Evolutionary conservation across 352 stramenopile species (phyloP), one percentile per base, ranked within the genome.

Genomic region (Pythium brachiatum): DNA sequence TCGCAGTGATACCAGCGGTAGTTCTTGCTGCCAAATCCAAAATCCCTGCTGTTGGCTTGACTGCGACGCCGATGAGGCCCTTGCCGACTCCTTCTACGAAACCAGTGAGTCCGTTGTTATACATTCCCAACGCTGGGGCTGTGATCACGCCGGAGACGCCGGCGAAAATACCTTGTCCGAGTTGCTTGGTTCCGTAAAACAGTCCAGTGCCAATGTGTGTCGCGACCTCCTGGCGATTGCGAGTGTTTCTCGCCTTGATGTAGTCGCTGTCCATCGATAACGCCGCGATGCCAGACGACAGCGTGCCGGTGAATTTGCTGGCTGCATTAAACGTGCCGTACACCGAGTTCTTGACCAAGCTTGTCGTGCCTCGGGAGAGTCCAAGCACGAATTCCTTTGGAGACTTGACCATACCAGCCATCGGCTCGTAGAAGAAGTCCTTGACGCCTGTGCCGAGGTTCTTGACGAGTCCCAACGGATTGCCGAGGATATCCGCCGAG

Each of bases 241-340:
- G 79, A 8, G 83, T 82, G 53, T 87, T 88, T 25, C 91, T 72
- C 48, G 88, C 78, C 27, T 83, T 84, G 47, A 96, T 79, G 73
- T 98, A 98, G 68, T 92, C 72, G 36, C 74, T 80, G 62, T 98
- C 91, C 59, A 98, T 80, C 7, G 90, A 97, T 13, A 98, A 70
- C 16, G 87, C 86, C 5, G 92, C 91, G 21, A 98, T 83, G 0
- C 89, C 91, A 16, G 93, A 90, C 0, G 91, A 97, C n/a, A 98
- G 66, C 21, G 92, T 95, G 12, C 91, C 88, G 0, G 92, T 98
- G 57, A 98, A 88, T 63, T 97, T 97, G 55, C 91, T 97, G 4
- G 93, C 91, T 15, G 90, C 90, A 62, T 98, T 97, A 62, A 98
- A 97, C 31, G 90, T 94, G 47, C 93, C 91, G 38, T 97, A 90